These are phyloP conservation scores for Polyporus tsugae DNA, from an alignment of 1,284 basidiomycete species.

Conservation along the genomic window DNA sequence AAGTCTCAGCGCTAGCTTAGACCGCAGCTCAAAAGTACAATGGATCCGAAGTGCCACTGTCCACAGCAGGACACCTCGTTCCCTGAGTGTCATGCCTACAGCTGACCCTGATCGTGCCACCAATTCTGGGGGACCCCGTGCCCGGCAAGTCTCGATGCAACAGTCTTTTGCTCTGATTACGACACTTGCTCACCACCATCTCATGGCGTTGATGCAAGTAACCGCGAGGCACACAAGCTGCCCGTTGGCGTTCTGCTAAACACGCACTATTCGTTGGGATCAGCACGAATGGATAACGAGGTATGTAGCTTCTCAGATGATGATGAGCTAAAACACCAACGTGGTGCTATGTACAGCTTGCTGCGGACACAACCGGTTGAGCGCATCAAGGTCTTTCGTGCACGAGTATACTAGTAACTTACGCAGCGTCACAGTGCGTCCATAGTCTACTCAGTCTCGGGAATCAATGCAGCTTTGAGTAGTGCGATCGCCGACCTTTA, in stretches of 20 bases:
- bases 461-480: neutral
- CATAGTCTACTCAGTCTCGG: neutral
- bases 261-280: neutral
- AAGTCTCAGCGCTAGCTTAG: neutral
- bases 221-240: neutral
- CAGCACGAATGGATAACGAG: neutral
- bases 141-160: neutral
- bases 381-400: neutral
- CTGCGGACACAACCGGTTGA: neutral
- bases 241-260: neutral
- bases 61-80: neutral
- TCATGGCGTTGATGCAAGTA: neutral
- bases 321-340: neutral
- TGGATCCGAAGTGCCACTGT: neutral
- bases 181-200: neutral
- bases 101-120: neutral
- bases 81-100: neutral
- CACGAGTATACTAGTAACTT: neutral
- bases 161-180: neutral
- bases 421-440: neutral
- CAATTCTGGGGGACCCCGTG: neutral
- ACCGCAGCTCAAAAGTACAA: neutral
- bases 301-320: neutral
- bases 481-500: neutral
- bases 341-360: neutral